Conservation (phyloP, 2,329 filamentous ascomycete genomes). For the Cylindrodendrum hubeiense region DNA sequence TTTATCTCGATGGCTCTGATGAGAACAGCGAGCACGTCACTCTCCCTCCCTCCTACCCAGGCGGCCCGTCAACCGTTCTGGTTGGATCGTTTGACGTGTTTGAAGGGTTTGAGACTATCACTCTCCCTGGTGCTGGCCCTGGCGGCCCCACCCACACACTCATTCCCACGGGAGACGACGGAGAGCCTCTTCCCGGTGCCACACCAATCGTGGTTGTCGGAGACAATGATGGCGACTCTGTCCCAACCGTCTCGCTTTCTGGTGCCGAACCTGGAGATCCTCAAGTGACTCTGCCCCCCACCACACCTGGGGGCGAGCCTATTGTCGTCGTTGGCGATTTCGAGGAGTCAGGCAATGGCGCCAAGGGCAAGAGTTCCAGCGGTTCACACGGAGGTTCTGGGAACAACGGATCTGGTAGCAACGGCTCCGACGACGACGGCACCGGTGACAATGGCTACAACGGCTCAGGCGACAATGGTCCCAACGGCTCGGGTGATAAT, state of each 20-base stretch:
- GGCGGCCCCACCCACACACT: constrained; percentile 25
- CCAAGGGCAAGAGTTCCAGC: too few species aligned
- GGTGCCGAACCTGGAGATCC: too few species aligned
- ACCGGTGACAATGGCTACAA: too few species aligned
- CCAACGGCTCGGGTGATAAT: too few species aligned
- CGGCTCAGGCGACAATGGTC: too few species aligned
- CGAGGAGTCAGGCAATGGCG: too few species aligned
- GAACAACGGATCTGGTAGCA: too few species aligned
- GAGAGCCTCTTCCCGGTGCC: constrained; percentile 31
- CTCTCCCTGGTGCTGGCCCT: constrained; percentile 19
- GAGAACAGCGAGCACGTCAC: constrained; percentile 1
- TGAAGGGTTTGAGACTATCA: constrained; percentile 21
- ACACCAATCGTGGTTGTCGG: not conserved
- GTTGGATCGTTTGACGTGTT: constrained; percentile 28
- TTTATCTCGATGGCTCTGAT: constrained; percentile 3
- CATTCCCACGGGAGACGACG: constrained; percentile 33
- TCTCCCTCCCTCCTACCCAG: constrained; percentile 13
- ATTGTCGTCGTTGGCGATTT: too few species aligned
- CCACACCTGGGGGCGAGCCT: too few species aligned
- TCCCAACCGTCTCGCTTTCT: constrained; percentile 16
- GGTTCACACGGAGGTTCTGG: too few species aligned
- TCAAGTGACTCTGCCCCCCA: too few species aligned
- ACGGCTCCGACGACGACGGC: too few species aligned
- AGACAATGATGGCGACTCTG: not conserved
- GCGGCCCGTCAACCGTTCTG: constrained; percentile 29